Conservation (phyloP, 768 basidiomycete species). For the Kwoniella heveanensis region DNA sequence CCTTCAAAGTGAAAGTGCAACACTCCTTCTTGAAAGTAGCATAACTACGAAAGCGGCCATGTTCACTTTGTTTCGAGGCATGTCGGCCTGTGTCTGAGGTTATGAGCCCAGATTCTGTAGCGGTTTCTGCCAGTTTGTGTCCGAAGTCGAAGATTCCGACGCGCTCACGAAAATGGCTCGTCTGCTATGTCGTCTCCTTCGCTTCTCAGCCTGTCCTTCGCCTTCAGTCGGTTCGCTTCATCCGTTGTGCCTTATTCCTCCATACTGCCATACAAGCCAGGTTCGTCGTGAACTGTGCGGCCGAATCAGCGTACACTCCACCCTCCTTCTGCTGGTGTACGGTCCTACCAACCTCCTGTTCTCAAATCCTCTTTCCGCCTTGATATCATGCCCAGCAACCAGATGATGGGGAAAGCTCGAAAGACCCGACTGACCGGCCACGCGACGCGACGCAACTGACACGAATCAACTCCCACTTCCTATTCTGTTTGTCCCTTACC, state of each 20-base stretch:
- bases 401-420: too few relatives aligned
- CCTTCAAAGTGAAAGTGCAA: too few relatives aligned
- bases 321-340: background rate
- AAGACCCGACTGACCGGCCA: constrained; percentile 27
- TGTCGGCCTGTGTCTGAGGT: too few relatives aligned
- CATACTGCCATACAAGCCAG: too few relatives aligned
- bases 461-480: constrained; percentile 24
- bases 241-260: background rate
- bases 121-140: too few relatives aligned
- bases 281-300: background rate
- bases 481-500: constrained; percentile 2
- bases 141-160: too few relatives aligned
- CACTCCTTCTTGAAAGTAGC: too few relatives aligned
- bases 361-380: background rate
- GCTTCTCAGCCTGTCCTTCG: background rate
- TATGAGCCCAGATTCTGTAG: too few relatives aligned
- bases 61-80: too few relatives aligned
- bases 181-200: too few relatives aligned
- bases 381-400: background rate
- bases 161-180: too few relatives aligned
- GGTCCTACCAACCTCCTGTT: background rate
- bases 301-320: background rate
- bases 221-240: background rate
- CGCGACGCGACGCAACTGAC: constrained; percentile 29
- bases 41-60: too few relatives aligned